Base-by-base conservation (phyloP, 306 rosid genomes). In the Corylus avellana region DNA sequence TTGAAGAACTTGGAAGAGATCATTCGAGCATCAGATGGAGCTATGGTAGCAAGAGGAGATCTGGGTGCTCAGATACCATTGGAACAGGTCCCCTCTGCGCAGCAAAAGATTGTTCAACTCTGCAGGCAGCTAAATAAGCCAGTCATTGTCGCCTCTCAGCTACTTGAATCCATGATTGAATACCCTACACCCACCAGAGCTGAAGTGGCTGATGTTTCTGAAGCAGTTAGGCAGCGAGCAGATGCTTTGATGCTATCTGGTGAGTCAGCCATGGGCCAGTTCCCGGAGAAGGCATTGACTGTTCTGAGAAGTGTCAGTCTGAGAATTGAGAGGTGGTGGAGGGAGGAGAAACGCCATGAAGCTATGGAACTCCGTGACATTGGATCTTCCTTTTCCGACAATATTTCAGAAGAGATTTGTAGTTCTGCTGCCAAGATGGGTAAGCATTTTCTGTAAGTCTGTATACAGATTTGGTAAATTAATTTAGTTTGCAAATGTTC, bases 181-280 rank as follows among this genome's bases (percentile, higher is more conserved):
- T 96, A 96, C 77, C 99, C 99, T 44, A 93, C 98, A 7, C 99
- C 99, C 58, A 96, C 99, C 20, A 90, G 99, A 85, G 99, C 99
- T 48, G 99, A 96, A 86, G 99, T 96, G 70, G 99, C 99, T 47
- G 99, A 96, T 90, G 98, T 96, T 82, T 96, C 99, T 71, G 99
- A 96, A 88, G 99, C 99, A 46, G 99, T 96, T 55, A 88, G 99
- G 91, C 99, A 96, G 85, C 90, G 98, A 10, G 91, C 99, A 58
- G 99, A 96, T 89, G 99, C 99, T 76, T 85, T 96, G 86, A 96
- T 96, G 99, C 99, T 96, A 66, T 96, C 99, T 67, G 99, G 99
- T 73, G 99, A 96, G 84, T 96, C 99, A 44, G 99, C 99, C 75
- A 96, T 96, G 99, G 99, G 99, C 80, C 99, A 93, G 89, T 96